A percentile compares a stretch with the other conserved stretches of the same genome.
These are phyloP conservation scores for Pichia terricola DNA, from an alignment of 1,139 yeast species.

Conservation along the genomic window DNA sequence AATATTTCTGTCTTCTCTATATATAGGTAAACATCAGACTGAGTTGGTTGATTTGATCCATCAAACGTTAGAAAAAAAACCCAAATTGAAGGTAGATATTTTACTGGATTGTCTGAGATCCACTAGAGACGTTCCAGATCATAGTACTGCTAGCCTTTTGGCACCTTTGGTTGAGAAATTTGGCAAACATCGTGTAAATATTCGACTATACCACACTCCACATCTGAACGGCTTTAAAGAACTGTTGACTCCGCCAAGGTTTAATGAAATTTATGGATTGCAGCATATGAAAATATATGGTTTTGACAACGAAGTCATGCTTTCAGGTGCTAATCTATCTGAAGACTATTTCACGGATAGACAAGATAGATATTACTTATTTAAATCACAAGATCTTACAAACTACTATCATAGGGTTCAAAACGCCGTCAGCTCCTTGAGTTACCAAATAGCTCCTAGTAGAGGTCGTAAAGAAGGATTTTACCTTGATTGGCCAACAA, in stretches of 20 bases:
- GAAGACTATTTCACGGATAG: conserved; percentile 91
- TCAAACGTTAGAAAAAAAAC: conserved; percentile 49
- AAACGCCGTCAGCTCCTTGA: conserved; percentile 52
- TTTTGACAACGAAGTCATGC: conserved; percentile 78
- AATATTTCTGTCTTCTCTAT: conserved; percentile 75
- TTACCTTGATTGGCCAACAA: conserved; percentile 61
- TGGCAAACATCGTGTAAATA: conserved; percentile 63
- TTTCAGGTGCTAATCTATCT: conserved; percentile 88
- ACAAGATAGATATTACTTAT: conserved; percentile 83
- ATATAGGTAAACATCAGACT: conserved; percentile 73
- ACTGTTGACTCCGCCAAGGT: conserved; percentile 62
- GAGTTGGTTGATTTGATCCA: conserved; percentile 60
- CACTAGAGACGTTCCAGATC: conserved; percentile 80
- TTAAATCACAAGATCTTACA: conserved; percentile 47
- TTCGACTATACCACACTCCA: conserved; percentile 87
- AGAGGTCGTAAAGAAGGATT: conserved; percentile 40
- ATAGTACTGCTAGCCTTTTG: conserved; percentile 68
- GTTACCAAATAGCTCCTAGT: conserved; percentile 53
- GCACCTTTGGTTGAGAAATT: conserved; percentile 57
- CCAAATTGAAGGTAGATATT: conserved; percentile 57
- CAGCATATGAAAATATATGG: conserved; percentile 98
- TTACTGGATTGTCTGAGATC: conserved; percentile 86
- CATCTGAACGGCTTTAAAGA: conserved; percentile 62
- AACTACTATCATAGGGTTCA: conserved; percentile 70
- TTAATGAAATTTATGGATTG: conserved; percentile 86